A percentile compares a stretch with the other conserved stretches of the same genome.
Evolutionary conservation across 2,329 filamentous ascomycete species (phyloP).

Genomic region (Aspergillus sp.): DNA sequence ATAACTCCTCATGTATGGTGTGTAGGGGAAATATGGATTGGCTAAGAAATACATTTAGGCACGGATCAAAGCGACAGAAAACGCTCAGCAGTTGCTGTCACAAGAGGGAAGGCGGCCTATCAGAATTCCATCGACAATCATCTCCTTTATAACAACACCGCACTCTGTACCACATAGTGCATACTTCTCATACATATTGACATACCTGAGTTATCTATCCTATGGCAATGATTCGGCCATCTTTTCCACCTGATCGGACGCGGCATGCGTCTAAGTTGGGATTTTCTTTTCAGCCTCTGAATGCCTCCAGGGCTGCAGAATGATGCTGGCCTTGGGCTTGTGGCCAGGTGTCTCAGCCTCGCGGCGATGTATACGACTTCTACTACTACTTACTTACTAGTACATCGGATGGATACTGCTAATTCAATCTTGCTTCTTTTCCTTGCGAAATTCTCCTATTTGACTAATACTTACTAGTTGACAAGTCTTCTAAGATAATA

Average conservation of each 20-base stretch:
- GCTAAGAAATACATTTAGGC: not conserved
- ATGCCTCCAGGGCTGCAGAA: constrained; percentile 19
- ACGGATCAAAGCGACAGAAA: not conserved
- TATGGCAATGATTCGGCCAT: not conserved
- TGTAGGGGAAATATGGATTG: not conserved
- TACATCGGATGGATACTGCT: no score
- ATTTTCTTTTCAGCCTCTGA: constrained; percentile 18
- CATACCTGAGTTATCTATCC: not conserved
- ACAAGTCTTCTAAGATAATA: no score
- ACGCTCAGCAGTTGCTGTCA: not conserved
- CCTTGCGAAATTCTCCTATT: no score
- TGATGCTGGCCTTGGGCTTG: constrained; percentile 3
- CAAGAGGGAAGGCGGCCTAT: constrained; percentile 1
- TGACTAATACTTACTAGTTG: no score
- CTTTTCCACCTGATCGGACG: not conserved
- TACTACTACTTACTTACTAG: no score
- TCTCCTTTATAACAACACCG: no score
- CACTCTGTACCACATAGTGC: no score
- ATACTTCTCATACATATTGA: not conserved
- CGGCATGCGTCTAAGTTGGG: not conserved
- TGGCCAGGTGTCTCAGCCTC: constrained; percentile 17
- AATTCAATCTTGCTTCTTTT: no score
- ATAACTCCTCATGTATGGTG: not conserved
- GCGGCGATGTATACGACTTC: not conserved
- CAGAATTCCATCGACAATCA: not conserved